These are phyloP conservation scores for Tulasnella sp. DNA, from an alignment of 768 basidiomycete species.

Conservation along the genomic window DNA sequence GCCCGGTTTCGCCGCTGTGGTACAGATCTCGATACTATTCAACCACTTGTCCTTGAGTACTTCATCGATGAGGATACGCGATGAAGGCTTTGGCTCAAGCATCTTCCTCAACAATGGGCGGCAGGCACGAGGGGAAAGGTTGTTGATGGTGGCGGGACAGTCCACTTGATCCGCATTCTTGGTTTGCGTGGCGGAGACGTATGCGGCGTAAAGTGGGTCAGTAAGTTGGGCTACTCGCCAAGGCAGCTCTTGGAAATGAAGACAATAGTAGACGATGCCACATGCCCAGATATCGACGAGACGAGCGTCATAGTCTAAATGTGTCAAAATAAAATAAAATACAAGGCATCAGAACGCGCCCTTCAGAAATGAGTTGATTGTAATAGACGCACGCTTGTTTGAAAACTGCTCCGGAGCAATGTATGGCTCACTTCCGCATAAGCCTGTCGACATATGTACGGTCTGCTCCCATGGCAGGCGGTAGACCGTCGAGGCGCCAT, in stretches of 20 bases:
- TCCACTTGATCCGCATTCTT: slow-evolving; percentile 15
- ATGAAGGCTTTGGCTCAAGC: slow-evolving; percentile 88
- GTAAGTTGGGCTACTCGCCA: slow-evolving; percentile 88
- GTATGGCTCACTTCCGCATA: slow-evolving; percentile 97
- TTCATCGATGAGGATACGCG: slow-evolving; percentile 67
- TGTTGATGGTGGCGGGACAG: slow-evolving; percentile 61
- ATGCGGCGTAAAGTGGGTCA: slow-evolving; percentile 73
- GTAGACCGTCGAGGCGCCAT: slow-evolving; percentile 98
- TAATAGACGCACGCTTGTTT: slow-evolving; percentile 73
- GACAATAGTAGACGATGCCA: slow-evolving; percentile 95
- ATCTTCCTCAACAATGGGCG: slow-evolving; percentile 77
- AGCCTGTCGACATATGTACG: slow-evolving; percentile 91
- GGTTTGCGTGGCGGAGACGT: slow-evolving; percentile 32
- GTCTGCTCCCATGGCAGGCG: slow-evolving; percentile 96
- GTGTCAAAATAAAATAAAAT: slow-evolving; percentile 11
- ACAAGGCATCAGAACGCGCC: slow-evolving; percentile 31
- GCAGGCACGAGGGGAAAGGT: slow-evolving; percentile 78
- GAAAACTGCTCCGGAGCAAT: slow-evolving; percentile 97
- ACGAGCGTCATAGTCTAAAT: slow-evolving; percentile 87
- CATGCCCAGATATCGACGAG: slow-evolving; percentile 97
- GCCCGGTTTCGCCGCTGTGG: slow-evolving; percentile 43
- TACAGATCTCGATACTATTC: slow-evolving; percentile 70
- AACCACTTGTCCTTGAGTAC: slow-evolving; percentile 73
- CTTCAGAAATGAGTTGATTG: slow-evolving; percentile 23
- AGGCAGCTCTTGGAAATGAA: slow-evolving; percentile 94